Base-by-base conservation (phyloP, 345 rosid species). In the Salix koriyanagi region DNA sequence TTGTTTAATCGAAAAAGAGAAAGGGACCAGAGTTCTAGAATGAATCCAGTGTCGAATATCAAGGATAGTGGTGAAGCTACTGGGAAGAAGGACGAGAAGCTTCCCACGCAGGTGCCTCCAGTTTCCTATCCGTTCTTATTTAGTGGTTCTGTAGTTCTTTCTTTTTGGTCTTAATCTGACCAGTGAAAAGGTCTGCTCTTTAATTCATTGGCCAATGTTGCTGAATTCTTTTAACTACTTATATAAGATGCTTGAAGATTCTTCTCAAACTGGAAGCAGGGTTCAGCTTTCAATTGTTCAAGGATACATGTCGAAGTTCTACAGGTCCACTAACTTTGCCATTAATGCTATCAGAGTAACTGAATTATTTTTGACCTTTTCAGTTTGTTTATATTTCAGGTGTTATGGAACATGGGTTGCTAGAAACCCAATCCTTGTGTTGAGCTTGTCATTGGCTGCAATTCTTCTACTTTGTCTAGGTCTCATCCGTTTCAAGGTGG, bases 381-480 rank as follows among this genome's bases (percentile, higher is more conserved):
- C 26, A 50, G 65, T 32, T 67, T 18, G 37, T 79, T 74, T 83
- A 36, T 82, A 71, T 58, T 82, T 73, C 92, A 96, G 99, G 87
- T 86, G 87, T 73, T 96, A 96, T 78, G 99, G 99, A 75, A 83
- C 89, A 19, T 93, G 92, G 97, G 97, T 93, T 80, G 98, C 98
- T 67, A 85, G 94, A 89, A 88, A 91, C 85, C 99, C 97, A 61
- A 73, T 84, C 74, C 89, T 90, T 12, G 87, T 90, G 36, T 80
- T 96, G 85, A 81, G 83, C 80, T 82, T 85, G 77, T 96, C 99
- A 44, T 61, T 93, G 82, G 86, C 85, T 74, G 69, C 77, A 65
- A 85, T 92, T 84, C 93, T 96, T 82, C 81, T 93, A 30, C 98
- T 92, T 82, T 96, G 98, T 80, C 70, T 96, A 56, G 99, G 98